Conservation (phyloP, 1,284 basidiomycete species). For the Mycosarcoma maydis region DNA sequence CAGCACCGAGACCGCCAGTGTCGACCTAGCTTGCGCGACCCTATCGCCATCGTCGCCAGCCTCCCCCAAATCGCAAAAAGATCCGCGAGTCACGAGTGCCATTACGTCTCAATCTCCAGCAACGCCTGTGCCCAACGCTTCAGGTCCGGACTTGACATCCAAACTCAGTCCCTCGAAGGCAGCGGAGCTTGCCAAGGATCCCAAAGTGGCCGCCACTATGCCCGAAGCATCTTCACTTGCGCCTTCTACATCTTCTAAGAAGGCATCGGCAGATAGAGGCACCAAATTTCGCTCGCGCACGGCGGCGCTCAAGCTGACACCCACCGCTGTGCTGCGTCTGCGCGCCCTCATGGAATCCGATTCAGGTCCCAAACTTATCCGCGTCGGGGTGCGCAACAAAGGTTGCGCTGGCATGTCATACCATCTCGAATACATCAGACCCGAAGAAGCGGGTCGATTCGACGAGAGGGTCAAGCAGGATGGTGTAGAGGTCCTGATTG, state of each 20-base stretch:
- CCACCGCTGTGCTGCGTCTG: conserved; percentile 74
- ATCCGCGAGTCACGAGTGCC: conserved; percentile 27
- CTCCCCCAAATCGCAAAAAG: conserved; percentile 46
- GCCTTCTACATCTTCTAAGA: conserved; percentile 19
- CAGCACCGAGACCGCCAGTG: conserved; percentile 19
- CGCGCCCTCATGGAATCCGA: conserved; percentile 76
- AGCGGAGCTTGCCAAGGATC: conserved; percentile 29
- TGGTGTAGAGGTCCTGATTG: conserved; percentile 86
- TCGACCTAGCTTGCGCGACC: conserved; percentile 48
- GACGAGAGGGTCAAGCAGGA: conserved; percentile 88
- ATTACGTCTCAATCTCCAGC: conserved; percentile 21
- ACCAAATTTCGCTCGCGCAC: conserved; percentile 54
- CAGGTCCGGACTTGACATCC: conserved; percentile 28
- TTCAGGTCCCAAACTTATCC: conserved; percentile 84
- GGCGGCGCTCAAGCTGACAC: conserved; percentile 68
- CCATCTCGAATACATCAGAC: conserved; percentile 88
- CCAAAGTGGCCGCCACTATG: conserved; percentile 42
- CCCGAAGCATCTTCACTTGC: conserved; percentile 34
- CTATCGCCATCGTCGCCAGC: conserved; percentile 53
- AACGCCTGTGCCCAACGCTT: conserved; percentile 27
- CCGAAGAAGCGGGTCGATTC: conserved; percentile 78
- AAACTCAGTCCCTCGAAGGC: conserved; percentile 31
- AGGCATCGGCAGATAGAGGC: conserved; percentile 34
- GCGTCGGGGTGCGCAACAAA: conserved; percentile 95
- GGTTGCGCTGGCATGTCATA: conserved; percentile 99